phyloP scores from a whole-genome alignment of 345 rosid species.

The Arabis hirsuta region DNA sequence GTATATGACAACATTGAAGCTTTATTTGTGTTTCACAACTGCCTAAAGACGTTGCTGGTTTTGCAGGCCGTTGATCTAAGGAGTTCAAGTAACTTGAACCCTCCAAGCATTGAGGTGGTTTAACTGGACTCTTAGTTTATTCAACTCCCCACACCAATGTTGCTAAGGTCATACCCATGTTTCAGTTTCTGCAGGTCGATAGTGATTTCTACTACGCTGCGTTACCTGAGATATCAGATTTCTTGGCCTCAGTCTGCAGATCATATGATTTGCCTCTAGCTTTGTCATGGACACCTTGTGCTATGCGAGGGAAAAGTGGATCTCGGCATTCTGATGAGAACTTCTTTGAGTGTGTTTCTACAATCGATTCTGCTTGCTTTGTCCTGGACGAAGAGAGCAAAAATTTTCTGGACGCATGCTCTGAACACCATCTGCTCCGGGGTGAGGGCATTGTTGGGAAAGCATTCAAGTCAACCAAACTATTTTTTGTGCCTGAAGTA shows the following conservation, averaged over 20 bases:
- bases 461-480: constrained; percentile 61
- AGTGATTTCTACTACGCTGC: constrained; percentile 55
- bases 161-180: constrained; percentile 39
- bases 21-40: constrained; percentile 28
- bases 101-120: constrained; percentile 59
- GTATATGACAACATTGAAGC: neutral
- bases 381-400: constrained; percentile 53
- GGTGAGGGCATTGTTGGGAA: constrained; percentile 89
- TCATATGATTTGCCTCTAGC: constrained; percentile 71
- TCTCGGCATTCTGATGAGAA: constrained; percentile 70
- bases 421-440: constrained; percentile 74
- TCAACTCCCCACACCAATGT: constrained; percentile 14
- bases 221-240: constrained; percentile 58
- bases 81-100: constrained; percentile 63
- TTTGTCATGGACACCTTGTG: constrained; percentile 80
- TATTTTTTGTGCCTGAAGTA: constrained; percentile 69
- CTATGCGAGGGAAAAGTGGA: constrained; percentile 67
- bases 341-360: constrained; percentile 59
- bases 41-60: constrained; percentile 32
- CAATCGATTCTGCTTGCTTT: constrained; percentile 68
- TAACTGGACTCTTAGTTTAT: constrained; percentile 22
- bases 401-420: constrained; percentile 71
- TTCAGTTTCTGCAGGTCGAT: constrained; percentile 58
- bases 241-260: constrained; percentile 65
- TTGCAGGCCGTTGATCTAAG: constrained; percentile 80